These are phyloP conservation scores for Mortierella sp. DNA, from an alignment of 371 early-diverging fungal genomes.

Conservation along the genomic window DNA sequence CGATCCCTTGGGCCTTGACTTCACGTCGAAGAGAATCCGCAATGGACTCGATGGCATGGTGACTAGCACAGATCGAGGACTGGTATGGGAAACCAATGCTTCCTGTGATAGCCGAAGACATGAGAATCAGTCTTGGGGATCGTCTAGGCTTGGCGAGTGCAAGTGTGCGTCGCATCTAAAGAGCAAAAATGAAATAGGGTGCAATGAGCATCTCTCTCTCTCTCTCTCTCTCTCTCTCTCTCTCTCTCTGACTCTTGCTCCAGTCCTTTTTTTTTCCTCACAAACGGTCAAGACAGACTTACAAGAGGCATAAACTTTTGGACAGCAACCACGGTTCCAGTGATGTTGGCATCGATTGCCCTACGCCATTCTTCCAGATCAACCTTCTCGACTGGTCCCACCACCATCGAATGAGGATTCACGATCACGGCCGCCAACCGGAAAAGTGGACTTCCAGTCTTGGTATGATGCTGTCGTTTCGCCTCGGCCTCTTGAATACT, in stretches of 20 bases:
- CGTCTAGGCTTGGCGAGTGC: slow-evolving; percentile 33
- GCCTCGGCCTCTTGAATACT: slow-evolving; percentile 24
- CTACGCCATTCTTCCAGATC: slow-evolving; percentile 31
- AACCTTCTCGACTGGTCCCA: slow-evolving; percentile 37
- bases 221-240: no score
- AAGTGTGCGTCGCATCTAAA: slow-evolving; percentile 32
- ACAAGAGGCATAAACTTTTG: slow-evolving; percentile 45
- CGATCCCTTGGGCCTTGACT: background rate
- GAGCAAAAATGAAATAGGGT: background rate
- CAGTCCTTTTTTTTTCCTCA: no score
- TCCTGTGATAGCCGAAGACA: background rate
- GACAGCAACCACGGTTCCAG: slow-evolving; percentile 22
- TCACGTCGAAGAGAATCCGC: slow-evolving; percentile 15
- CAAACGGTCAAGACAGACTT: background rate
- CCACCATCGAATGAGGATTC: slow-evolving; percentile 13
- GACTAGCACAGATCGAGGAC: background rate
- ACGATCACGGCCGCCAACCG: slow-evolving; percentile 36
- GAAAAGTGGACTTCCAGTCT: slow-evolving; percentile 28
- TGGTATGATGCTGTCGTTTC: slow-evolving; percentile 25
- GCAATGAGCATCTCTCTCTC: background rate
- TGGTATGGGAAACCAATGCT: background rate
- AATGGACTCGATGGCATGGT: slow-evolving; percentile 6
- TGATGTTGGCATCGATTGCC: slow-evolving; percentile 31
- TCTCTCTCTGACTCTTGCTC: background rate
- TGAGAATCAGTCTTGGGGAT: slow-evolving; percentile 1